Evolutionary conservation across 1,284 basidiomycete species (phyloP).

Genomic region (Tilletia horrida): DNA sequence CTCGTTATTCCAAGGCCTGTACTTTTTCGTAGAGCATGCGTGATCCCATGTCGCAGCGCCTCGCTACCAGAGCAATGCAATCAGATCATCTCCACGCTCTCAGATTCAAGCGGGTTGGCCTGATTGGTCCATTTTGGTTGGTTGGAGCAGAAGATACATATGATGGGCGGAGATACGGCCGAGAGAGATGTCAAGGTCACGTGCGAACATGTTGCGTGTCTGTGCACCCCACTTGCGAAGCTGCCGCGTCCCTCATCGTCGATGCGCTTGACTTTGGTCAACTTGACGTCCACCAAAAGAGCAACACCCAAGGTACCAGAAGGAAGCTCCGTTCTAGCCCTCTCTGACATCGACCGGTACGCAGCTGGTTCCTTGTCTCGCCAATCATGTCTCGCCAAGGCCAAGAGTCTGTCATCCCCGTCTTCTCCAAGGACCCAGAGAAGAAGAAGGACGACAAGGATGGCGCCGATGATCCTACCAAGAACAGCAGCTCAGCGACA

Average conservation of each 20-base stretch:
- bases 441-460: constrained; percentile 36
- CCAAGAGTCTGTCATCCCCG: constrained; percentile 3
- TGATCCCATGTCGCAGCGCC: no score
- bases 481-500: background rate
- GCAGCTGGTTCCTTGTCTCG: background rate
- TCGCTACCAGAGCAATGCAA: background rate
- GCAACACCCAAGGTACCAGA: background rate
- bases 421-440: constrained; percentile 29
- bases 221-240: constrained; percentile 7
- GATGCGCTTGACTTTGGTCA: background rate
- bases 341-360: background rate
- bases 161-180: background rate
- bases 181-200: background rate
- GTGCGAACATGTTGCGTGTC: no score
- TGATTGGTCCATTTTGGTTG: no score
- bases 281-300: background rate
- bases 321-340: no score
- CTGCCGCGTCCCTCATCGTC: constrained; percentile 9
- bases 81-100: no score
- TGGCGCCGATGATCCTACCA: constrained; percentile 23
- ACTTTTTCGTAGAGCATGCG: background rate
- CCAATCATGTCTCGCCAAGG: constrained; percentile 10
- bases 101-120: no score
- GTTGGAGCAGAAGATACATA: background rate
- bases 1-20: background rate